Percentiles rank a stretch among this genome's conserved stretches.
These are phyloP conservation scores for Metarhizium anisopliae DNA, from an alignment of 2,329 filamentous ascomycete genomes.

Conservation along the genomic window DNA sequence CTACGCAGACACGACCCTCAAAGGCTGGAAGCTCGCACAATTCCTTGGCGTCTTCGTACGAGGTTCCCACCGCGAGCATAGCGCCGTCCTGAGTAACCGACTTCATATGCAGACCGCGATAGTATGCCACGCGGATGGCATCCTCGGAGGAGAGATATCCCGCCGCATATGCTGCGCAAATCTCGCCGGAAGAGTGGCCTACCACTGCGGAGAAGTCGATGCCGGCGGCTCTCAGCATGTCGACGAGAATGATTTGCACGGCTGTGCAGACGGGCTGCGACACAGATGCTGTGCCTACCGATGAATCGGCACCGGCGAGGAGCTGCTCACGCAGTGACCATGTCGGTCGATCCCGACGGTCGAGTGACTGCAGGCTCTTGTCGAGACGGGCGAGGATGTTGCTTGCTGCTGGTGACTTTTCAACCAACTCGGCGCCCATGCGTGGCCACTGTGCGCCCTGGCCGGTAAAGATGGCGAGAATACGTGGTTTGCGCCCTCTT, in stretches of 20 bases:
- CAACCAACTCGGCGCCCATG: constrained; percentile 22
- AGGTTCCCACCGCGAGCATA: constrained; percentile 15
- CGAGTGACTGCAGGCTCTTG: not conserved
- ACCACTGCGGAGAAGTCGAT: constrained; percentile 22
- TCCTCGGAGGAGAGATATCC: constrained; percentile 7
- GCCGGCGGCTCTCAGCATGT: constrained; percentile 22
- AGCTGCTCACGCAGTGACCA: constrained; percentile 5
- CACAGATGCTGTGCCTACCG: constrained; percentile 5
- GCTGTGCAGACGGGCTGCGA: constrained; percentile 24
- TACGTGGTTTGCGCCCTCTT: not conserved
- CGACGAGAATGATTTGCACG: constrained; percentile 30
- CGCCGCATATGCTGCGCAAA: constrained; percentile 30
- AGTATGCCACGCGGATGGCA: constrained; percentile 6
- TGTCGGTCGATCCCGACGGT: not conserved
- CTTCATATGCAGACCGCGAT: constrained; percentile 2
- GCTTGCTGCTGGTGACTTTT: not conserved
- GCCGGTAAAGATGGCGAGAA: constrained; percentile 23
- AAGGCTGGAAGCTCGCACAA: constrained; percentile 11
- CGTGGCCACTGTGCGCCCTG: constrained; percentile 23
- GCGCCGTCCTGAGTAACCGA: constrained; percentile 1
- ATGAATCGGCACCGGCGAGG: not conserved
- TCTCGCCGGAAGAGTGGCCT: constrained; percentile 32
- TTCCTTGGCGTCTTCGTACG: not conserved
- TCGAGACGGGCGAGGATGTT: not conserved
- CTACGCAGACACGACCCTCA: constrained; percentile 15